A percentile compares a stretch with the other conserved stretches of the same genome.
Evolutionary conservation across 1,139 yeast genomes (phyloP).

Genomic region (Kazachstania sp.): DNA sequence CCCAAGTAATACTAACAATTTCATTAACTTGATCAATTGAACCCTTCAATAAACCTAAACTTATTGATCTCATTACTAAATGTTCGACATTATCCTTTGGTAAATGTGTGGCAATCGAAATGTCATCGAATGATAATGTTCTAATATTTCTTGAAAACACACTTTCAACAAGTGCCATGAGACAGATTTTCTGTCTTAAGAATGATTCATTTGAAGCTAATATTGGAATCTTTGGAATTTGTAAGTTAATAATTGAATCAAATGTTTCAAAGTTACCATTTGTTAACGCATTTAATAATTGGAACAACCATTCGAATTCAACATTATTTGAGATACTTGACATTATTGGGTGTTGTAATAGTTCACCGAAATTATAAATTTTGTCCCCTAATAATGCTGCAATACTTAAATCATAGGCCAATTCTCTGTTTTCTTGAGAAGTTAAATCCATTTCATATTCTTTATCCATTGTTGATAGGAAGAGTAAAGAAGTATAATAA

Average conservation of each 20-base stretch:
- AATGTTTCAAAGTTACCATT: slow-evolving; percentile 59
- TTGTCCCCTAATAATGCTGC: slow-evolving; percentile 88
- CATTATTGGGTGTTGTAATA: slow-evolving; percentile 81
- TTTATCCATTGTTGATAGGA: slow-evolving; percentile 51
- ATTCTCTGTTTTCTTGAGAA: slow-evolving; percentile 39
- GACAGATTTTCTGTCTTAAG: slow-evolving; percentile 80
- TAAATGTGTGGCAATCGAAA: slow-evolving; percentile 66
- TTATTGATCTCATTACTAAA: slow-evolving; percentile 82
- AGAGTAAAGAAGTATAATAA: slow-evolving; percentile 60
- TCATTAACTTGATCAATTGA: slow-evolving; percentile 79
- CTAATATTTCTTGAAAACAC: slow-evolving; percentile 74
- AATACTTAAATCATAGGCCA: slow-evolving; percentile 75
- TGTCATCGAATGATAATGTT: slow-evolving; percentile 61
- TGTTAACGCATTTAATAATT: slow-evolving; percentile 62
- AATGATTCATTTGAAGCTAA: slow-evolving; percentile 55
- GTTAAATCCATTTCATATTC: slow-evolving; percentile 37
- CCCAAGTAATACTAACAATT: slow-evolving; percentile 78
- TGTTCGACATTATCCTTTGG: slow-evolving; percentile 66
- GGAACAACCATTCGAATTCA: slow-evolving; percentile 63
- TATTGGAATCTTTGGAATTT: slow-evolving; percentile 45
- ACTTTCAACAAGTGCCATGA: slow-evolving; percentile 84
- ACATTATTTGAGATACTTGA: slow-evolving; percentile 42
- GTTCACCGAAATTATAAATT: slow-evolving; percentile 92
- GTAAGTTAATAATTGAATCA: slow-evolving; percentile 31
- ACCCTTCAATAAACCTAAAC: slow-evolving; percentile 76